These are phyloP conservation scores for Metroxylon sagu DNA, from an alignment of 176 grass and related monocot genomes.

Conservation along the genomic window DNA sequence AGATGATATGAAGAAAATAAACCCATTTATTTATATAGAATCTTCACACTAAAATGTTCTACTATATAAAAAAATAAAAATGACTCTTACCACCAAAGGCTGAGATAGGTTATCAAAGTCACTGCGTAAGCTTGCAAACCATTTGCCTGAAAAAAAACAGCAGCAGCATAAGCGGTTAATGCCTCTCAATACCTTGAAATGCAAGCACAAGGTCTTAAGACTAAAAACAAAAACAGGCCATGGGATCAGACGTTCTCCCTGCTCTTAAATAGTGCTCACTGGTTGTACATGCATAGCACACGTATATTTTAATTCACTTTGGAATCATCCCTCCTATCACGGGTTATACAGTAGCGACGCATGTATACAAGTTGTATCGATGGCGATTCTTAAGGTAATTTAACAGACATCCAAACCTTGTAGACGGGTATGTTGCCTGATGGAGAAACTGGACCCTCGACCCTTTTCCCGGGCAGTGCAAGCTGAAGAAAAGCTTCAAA, in stretches of 20 bases:
- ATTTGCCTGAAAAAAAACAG: conserved; percentile 60
- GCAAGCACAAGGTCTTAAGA: neutral
- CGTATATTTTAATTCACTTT: too few relatives aligned
- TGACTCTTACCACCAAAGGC: conserved; percentile 87
- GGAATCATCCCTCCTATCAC: neutral
- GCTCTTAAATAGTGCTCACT: neutral
- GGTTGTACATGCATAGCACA: too few relatives aligned
- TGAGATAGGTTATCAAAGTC: conserved; percentile 68
- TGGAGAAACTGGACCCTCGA: conserved; percentile 70
- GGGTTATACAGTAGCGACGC: neutral
- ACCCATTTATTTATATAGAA: too few relatives aligned
- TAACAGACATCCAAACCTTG: conserved; percentile 48
- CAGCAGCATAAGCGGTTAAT: neutral
- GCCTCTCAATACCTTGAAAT: neutral
- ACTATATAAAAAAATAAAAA: neutral
- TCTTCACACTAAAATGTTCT: neutral
- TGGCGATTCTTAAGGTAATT: neutral
- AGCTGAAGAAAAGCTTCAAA: conserved; percentile 92
- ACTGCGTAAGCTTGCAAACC: conserved; percentile 94
- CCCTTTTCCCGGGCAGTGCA: conserved; percentile 79
- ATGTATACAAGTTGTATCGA: neutral
- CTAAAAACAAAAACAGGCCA: neutral
- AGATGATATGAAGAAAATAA: too few relatives aligned
- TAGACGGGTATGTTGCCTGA: conserved; percentile 74
- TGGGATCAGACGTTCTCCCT: neutral